Base-by-base conservation (phyloP, 495 filamentous ascomycete genomes). In the Neurospora sp. region DNA sequence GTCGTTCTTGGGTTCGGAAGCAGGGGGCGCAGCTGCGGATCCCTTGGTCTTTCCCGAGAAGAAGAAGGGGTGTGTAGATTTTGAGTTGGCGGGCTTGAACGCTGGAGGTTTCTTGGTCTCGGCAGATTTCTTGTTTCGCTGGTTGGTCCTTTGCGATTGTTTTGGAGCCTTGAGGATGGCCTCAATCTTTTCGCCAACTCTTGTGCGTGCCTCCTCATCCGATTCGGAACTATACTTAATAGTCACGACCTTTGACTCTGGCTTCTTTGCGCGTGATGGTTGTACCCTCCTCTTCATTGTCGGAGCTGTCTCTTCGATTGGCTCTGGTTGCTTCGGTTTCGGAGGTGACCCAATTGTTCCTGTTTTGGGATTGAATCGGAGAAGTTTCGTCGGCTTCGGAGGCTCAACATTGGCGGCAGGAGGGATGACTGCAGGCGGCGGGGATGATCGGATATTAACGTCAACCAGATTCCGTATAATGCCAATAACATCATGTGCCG, bases 31-130 rank as follows among this genome's bases (percentile, higher is more conserved):
- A 2, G 73, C 10, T 37, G 80, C 76, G 8, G 71, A 1, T 35
- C 73, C 78, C 71, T 80, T 80, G 40, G 75, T 2, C 73, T 87
- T 88, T 7, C 84, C 86, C 6, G 86, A 71, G 78, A 97, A 97
- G 78, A 97, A 97, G 78, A 97, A 97, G 0, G 94, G 94, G 82
- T 97, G 94, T 0, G 92, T 91, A 3, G 87, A 74, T 77, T 93
- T 96, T 31, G 81, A 71, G 39, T 16, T 35, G 27, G 88, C 81
- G 39, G 72, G 31, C 44, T 71, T 71, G 18, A 70, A 18, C 1
- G 71, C 11, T 38, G 49, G 12, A 12, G 69, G 18, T 16, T 74
- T 71, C 5, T 49, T 12, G 18, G 46, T 38, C 49, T 76, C 72
- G 3, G 69, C 39, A 12, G 60, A 3, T 40, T 71, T 73, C 49